These are phyloP conservation scores for Lentinula edodes DNA, from an alignment of 768 basidiomycete species.

Conservation along the genomic window DNA sequence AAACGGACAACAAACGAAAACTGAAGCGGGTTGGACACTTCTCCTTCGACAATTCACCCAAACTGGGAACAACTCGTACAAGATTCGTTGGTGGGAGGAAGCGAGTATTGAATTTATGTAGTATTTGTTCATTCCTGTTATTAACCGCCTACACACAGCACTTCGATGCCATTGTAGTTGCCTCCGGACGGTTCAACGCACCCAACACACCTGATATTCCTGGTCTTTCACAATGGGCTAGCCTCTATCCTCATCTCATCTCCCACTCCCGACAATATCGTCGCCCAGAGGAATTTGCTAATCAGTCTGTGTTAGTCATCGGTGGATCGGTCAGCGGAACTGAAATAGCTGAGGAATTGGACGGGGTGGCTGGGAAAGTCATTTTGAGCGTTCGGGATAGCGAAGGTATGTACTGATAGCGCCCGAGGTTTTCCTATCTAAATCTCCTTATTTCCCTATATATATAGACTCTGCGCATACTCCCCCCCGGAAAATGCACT, in stretches of 20 bases:
- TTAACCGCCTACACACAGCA: conserved; percentile 13
- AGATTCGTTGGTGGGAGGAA: conserved; percentile 30
- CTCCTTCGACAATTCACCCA: conserved; percentile 25
- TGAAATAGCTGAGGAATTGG: conserved; percentile 18
- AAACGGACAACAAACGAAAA: conserved; percentile 21
- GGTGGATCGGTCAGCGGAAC: conserved; percentile 29
- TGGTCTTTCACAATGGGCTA: conserved; percentile 29
- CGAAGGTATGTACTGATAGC: background rate
- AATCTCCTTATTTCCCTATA: background rate
- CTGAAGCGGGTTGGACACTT: conserved; percentile 24
- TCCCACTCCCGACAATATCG: conserved; percentile 38
- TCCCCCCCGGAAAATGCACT: background rate
- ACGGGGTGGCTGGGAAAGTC: conserved; percentile 22
- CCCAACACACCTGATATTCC: conserved; percentile 26
- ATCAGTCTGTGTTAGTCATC: conserved; percentile 36
- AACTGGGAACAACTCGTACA: conserved; percentile 12
- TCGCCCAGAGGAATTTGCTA: conserved; percentile 26
- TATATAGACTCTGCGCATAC: background rate
- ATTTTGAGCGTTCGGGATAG: conserved; percentile 24
- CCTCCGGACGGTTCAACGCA: conserved; percentile 28
- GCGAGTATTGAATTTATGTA: conserved; percentile 2
- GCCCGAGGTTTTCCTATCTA: background rate
- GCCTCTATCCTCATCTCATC: conserved; percentile 26
- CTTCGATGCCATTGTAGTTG: conserved; percentile 29
- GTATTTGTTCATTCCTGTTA: too few relatives aligned